Evolutionary conservation across 139 green algal species (phyloP).

Genomic region (Auxenochlorella pyrenoidosa): DNA sequence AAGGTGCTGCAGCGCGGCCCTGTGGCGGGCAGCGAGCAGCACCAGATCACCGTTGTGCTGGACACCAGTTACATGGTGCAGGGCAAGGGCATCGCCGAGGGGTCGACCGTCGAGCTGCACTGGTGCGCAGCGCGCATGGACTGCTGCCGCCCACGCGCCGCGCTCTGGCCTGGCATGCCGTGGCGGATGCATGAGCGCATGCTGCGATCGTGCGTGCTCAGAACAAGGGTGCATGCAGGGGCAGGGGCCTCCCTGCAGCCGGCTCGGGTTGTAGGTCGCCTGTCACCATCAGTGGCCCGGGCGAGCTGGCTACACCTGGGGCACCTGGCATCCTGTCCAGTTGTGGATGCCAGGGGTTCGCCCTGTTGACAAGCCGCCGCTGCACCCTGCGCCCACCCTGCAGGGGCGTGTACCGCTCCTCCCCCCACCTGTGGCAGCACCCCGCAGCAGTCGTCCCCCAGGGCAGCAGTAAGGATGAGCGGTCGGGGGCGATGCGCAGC

Average conservation of each 20-base stretch:
- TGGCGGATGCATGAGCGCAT: not conserved
- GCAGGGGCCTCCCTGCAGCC: no score
- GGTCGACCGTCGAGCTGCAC: constrained; percentile 22
- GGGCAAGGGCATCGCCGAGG: not conserved
- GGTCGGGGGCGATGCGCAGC: constrained; percentile 39
- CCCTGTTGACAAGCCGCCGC: no score
- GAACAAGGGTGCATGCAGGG: no score
- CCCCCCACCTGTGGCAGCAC: constrained; percentile 49
- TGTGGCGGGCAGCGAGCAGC: not conserved
- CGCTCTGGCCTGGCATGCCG: not conserved
- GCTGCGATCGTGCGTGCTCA: not conserved
- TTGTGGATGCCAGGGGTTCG: no score
- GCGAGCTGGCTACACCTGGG: no score
- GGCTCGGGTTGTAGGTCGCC: no score
- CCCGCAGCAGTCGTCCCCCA: constrained; percentile 23
- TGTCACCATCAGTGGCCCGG: no score
- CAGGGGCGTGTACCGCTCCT: constrained; percentile 53
- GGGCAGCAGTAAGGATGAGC: constrained; percentile 35
- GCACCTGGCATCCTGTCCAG: no score
- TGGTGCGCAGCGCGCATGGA: not conserved
- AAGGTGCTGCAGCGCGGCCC: constrained; percentile 13
- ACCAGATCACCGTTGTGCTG: constrained; percentile 7
- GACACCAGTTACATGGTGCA: not conserved
- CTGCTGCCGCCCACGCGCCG: not conserved
- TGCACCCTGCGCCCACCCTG: no score